A percentile compares a stretch with the other conserved stretches of the same genome.
Evolutionary conservation across 2,329 filamentous ascomycete genomes (phyloP).

Genomic region (Plenodomus lindquistii): DNA sequence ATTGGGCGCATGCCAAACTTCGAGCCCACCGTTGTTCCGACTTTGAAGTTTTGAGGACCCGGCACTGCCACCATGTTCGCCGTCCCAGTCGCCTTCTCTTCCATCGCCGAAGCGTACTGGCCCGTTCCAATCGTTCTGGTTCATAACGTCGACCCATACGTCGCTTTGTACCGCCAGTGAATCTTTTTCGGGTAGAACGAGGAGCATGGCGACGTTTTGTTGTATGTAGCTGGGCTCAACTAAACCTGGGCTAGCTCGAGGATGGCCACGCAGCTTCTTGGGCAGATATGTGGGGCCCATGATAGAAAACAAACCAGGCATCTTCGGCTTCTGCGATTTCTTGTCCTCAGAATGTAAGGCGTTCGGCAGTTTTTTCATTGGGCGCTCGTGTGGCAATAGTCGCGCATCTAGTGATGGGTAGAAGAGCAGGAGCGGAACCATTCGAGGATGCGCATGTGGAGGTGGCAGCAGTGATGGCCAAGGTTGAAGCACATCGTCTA

Average conservation of each 20-base stretch:
- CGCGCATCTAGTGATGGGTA: slow-evolving; percentile 50
- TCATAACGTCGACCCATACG: slow-evolving; percentile 49
- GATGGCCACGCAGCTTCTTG: slow-evolving; percentile 41
- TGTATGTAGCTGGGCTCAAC: slow-evolving; percentile 41
- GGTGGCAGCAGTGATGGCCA: slow-evolving; percentile 46
- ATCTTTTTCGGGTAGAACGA: slow-evolving; percentile 49
- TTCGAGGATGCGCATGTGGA: slow-evolving; percentile 37
- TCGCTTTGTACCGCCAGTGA: slow-evolving; percentile 48
- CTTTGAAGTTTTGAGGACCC: slow-evolving; percentile 14
- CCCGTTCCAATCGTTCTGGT: slow-evolving; percentile 34
- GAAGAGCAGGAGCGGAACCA: slow-evolving; percentile 48
- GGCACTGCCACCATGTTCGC: slow-evolving; percentile 20
- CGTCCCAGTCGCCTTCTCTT: slow-evolving; percentile 36
- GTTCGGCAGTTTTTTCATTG: slow-evolving; percentile 41
- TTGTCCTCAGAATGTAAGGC: slow-evolving; percentile 40
- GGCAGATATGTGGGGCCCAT: slow-evolving; percentile 50
- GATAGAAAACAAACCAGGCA: slow-evolving; percentile 43
- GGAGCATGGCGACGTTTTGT: slow-evolving; percentile 45
- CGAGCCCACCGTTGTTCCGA: slow-evolving; percentile 40
- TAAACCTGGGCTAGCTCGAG: slow-evolving; percentile 48
- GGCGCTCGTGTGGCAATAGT: slow-evolving; percentile 47
- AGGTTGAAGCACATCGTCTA: slow-evolving; percentile 34
- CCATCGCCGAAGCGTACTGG: slow-evolving; percentile 42
- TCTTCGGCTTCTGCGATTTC: slow-evolving; percentile 31
- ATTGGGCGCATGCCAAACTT: slow-evolving; percentile 43